Conservation (phyloP, 805 yeast genomes). For the Kazachstania taianensis region DNA sequence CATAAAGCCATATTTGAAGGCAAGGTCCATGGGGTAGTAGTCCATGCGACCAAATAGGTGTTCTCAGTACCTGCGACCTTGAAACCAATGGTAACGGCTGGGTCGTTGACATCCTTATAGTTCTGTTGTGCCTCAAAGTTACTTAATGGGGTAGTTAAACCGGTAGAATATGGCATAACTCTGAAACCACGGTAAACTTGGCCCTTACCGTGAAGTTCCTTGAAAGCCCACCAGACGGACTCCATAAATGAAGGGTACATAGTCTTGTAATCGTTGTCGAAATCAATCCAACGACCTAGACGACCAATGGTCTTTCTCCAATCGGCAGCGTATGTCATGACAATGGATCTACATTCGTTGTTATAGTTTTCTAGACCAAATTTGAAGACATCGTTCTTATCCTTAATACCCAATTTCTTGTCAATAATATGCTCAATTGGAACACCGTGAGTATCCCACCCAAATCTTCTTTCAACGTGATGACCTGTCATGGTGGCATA, state of each 20-base stretch:
- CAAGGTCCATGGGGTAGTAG: constrained; percentile 99
- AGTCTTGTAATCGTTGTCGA: constrained; percentile 96
- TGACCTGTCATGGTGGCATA: constrained; percentile 97
- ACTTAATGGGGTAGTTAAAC: constrained; percentile 89
- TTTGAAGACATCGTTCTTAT: constrained; percentile 88
- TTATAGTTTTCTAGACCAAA: constrained; percentile 93
- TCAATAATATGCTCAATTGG: constrained; percentile 98
- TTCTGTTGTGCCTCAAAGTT: constrained; percentile 98
- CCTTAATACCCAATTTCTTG: constrained; percentile 87
- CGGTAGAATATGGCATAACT: constrained; percentile 99
- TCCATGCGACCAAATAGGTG: constrained; percentile 90
- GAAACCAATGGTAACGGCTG: constrained; percentile 90
- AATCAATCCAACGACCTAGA: constrained; percentile 98
- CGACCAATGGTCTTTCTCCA: constrained; percentile 93
- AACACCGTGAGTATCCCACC: constrained; percentile 99
- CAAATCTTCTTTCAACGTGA: constrained; percentile 93
- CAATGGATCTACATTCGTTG: constrained; percentile 90
- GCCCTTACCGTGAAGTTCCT: constrained; percentile 72
- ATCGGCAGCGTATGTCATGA: constrained; percentile 91
- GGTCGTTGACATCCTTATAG: constrained; percentile 94
- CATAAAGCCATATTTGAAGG: constrained; percentile 90
- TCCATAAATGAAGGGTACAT: constrained; percentile 95
- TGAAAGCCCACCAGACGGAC: constrained; percentile 98
- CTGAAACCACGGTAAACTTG: constrained; percentile 90
- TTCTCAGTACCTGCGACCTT: constrained; percentile 70